phyloP scores from a whole-genome alignment of 2,329 filamentous ascomycete genomes.

The Fusarium ambrosium region DNA sequence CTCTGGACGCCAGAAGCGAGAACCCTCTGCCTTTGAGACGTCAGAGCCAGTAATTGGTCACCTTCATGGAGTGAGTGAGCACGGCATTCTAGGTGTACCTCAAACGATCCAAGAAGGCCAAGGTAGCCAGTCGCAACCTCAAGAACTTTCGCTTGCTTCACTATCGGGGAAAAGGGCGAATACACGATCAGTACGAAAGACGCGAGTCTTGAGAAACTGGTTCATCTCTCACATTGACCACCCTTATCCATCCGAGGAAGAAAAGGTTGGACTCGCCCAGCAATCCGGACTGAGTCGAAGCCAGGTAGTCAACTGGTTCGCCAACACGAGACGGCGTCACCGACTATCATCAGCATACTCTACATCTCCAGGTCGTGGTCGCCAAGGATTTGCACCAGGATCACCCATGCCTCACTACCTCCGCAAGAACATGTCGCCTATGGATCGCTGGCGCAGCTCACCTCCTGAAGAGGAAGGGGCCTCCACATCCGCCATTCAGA shows the following conservation, averaged over 20 bases:
- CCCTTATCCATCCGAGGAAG: conserved; percentile 63
- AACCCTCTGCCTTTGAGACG: conserved; percentile 62
- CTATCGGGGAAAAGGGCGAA: conserved; percentile 51
- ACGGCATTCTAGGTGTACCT: conserved; percentile 37
- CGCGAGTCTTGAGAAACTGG: conserved; percentile 61
- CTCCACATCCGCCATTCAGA: conserved; percentile 55
- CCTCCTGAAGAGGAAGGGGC: conserved; percentile 62
- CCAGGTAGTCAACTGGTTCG: conserved; percentile 65
- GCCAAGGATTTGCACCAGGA: conserved; percentile 51
- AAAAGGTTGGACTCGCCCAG: conserved; percentile 56
- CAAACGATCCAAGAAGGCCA: conserved; percentile 21
- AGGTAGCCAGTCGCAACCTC: neutral
- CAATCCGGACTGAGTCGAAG: conserved; percentile 61
- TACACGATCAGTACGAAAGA: conserved; percentile 60
- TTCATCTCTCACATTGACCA: conserved; percentile 59
- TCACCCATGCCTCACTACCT: conserved; percentile 59
- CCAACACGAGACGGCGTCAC: conserved; percentile 63
- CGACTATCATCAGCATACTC: conserved; percentile 49
- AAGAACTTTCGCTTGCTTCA: conserved; percentile 19
- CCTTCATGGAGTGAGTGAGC: conserved; percentile 63
- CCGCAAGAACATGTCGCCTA: conserved; percentile 55
- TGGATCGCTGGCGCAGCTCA: conserved; percentile 59
- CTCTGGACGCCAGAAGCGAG: conserved; percentile 59
- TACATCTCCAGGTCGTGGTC: conserved; percentile 45
- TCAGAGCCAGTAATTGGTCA: conserved; percentile 61